phyloP scores from a whole-genome alignment of 176 grass and related monocot species.

The Carex pumila region DNA sequence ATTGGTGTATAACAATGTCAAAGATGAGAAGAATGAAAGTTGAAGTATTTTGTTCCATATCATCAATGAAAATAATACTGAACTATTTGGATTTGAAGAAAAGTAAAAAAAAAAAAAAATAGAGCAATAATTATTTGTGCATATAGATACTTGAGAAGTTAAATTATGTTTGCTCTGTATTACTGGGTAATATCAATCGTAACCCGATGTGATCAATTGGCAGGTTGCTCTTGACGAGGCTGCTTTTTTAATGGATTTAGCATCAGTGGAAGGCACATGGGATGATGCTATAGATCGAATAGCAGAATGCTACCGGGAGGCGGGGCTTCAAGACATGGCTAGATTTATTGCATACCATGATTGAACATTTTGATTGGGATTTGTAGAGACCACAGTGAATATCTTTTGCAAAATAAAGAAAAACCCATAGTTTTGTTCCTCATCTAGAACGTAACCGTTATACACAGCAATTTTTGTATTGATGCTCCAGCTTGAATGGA shows the following conservation, averaged over 20 bases:
- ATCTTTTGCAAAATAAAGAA: background rate
- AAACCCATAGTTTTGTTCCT: background rate
- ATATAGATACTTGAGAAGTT: background rate
- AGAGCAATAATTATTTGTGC: background rate
- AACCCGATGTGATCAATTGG: background rate
- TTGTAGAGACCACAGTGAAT: background rate
- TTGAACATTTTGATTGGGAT: background rate
- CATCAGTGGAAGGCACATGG: constrained; percentile 71
- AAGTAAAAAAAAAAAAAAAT: background rate
- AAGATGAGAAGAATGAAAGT: background rate
- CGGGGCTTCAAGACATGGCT: constrained; percentile 66
- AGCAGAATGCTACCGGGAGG: constrained; percentile 66
- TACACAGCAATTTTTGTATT: background rate
- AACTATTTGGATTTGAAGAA: background rate
- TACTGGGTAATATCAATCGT: background rate
- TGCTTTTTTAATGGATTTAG: constrained; percentile 86
- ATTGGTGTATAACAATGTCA: background rate
- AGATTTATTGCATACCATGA: constrained; percentile 70
- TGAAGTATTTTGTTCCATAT: background rate
- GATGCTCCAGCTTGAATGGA: background rate
- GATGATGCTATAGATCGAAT: constrained; percentile 63
- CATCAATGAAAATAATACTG: background rate
- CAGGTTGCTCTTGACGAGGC: constrained; percentile 89
- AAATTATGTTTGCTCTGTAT: background rate
- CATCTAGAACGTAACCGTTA: background rate